phyloP scores from a whole-genome alignment of 805 yeast species.

The Kazachstania viticola region DNA sequence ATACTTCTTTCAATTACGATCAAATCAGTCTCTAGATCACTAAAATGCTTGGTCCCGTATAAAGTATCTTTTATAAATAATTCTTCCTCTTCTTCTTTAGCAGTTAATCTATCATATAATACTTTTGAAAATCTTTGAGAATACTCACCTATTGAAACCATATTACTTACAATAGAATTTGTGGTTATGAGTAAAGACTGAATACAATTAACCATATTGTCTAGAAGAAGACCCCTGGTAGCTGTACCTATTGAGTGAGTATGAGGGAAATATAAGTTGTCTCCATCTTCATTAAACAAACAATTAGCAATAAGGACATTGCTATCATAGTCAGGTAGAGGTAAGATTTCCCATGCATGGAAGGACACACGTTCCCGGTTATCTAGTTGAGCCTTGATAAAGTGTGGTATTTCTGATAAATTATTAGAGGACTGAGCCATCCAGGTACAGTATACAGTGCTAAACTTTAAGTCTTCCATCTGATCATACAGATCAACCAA shows the following conservation, averaged over 20 bases:
- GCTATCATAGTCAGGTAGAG: slow-evolving; percentile 19
- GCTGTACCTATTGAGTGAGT: slow-evolving; percentile 13
- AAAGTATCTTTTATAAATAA: slow-evolving; percentile 18
- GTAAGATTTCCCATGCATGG: slow-evolving; percentile 15
- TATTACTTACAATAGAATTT: slow-evolving; percentile 16
- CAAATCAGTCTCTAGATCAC: slow-evolving; percentile 50
- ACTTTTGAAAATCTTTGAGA: slow-evolving; percentile 12
- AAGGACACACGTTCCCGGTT: slow-evolving; percentile 4
- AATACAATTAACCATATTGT: slow-evolving; percentile 19
- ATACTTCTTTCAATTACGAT: slow-evolving; percentile 68
- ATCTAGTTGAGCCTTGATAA: slow-evolving; percentile 13
- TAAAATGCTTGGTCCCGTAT: slow-evolving; percentile 28
- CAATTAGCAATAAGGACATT: slow-evolving; percentile 15
- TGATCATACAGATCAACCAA: slow-evolving; percentile 4
- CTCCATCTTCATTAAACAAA: slow-evolving; percentile 15
- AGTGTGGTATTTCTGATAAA: slow-evolving; percentile 11
- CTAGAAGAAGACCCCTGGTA: slow-evolving; percentile 17
- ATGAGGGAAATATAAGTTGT: slow-evolving; percentile 18
- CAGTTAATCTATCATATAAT: slow-evolving; percentile 10
- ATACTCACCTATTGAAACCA: slow-evolving; percentile 17
- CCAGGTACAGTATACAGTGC: slow-evolving; percentile 13
- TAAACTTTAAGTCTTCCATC: slow-evolving; percentile 1
- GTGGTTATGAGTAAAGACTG: slow-evolving; percentile 14
- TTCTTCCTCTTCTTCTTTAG: slow-evolving; percentile 8
- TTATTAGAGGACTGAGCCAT: slow-evolving; percentile 7